Evolutionary conservation across 495 filamentous ascomycete species (phyloP), one percentile per base, ranked within the genome.

Genomic region (Talaromyces ruber): DNA sequence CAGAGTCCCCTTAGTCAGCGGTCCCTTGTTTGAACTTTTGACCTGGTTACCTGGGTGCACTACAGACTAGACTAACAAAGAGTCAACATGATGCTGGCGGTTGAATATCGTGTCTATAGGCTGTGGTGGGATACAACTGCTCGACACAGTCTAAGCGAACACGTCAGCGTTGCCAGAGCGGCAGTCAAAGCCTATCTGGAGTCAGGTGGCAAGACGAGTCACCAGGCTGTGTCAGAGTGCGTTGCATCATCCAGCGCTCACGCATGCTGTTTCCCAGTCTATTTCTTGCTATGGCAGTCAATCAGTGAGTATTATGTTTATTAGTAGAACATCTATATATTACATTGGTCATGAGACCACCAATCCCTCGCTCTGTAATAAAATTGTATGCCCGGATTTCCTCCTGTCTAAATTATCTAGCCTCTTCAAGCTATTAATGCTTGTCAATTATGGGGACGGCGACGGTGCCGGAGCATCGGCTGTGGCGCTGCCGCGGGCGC

Each of bases 391-490:
- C 32, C 32, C 32, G 11, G 32, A 39, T 39, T 16, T 39, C 16
- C 34, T 14, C 34, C 12, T 16, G 12, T n/a, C 34, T 39, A 39
- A n/a, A 39, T 14, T n/a, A 47, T 47, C 18, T 21, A 18, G 43
- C 43, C 43, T 47, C 8, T 21, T 4, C 21, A 26, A 26, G 11
- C 5, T 22, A 54, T 54, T 4, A 53, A 8, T 18, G 0, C 0
- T 47, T 47, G 4, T 39, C 16, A 3, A 47, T 52, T 22, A 60
- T 32, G 59, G 43, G 26, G 59, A 34, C 22, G 74, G 78, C 43
- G 72, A 70, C 39, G 81, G 72, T 28, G 75, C 71, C 7, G 81
- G 72, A 57, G 76, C 57, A 63, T 73, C 71, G 65, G 83, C 71
- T 66, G 76, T 62, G 67, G 76, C 70, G 65, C 79, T 70, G 64